Evolutionary conservation across 345 rosid genomes (phyloP).

Genomic region (Eucalyptus virginea): DNA sequence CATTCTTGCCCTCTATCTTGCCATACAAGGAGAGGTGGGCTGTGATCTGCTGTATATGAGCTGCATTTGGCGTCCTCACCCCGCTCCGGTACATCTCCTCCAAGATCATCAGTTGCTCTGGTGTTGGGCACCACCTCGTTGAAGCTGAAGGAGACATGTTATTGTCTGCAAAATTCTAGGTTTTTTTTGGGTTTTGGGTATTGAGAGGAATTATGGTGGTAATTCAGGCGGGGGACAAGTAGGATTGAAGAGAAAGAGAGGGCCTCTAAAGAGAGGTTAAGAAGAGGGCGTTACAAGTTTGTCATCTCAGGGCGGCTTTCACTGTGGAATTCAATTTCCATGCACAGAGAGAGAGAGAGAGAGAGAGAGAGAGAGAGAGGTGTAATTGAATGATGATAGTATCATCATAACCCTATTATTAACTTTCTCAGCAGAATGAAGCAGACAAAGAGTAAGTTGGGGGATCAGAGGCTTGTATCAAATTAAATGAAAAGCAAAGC

Average conservation of each 20-base stretch:
- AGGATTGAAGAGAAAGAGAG: neutral
- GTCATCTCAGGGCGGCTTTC: conserved; percentile 28
- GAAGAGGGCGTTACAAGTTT: conserved; percentile 11
- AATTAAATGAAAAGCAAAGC: neutral
- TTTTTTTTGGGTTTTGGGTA: neutral
- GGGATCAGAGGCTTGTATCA: neutral
- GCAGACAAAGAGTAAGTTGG: neutral
- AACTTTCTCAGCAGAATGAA: conserved; percentile 5
- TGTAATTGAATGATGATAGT: conserved; percentile 28
- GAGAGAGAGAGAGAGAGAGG: neutral
- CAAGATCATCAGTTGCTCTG: conserved; percentile 85
- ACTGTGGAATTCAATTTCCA: conserved; percentile 10
- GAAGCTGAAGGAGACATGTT: conserved; percentile 60
- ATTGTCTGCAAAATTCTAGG: neutral
- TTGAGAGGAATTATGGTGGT: neutral
- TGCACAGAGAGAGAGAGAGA: neutral
- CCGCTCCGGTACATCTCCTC: conserved; percentile 85
- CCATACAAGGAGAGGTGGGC: conserved; percentile 70
- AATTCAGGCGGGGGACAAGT: neutral
- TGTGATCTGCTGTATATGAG: conserved; percentile 84
- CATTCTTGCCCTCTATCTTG: conserved; percentile 85
- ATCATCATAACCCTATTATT: conserved; percentile 24
- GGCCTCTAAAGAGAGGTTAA: conserved; percentile 5
- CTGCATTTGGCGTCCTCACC: conserved; percentile 67
- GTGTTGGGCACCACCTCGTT: conserved; percentile 95